A percentile compares a stretch with the other conserved stretches of the same genome.
Evolutionary conservation across 139 green algal species (phyloP).

Genomic region (Coelastrella sp.): DNA sequence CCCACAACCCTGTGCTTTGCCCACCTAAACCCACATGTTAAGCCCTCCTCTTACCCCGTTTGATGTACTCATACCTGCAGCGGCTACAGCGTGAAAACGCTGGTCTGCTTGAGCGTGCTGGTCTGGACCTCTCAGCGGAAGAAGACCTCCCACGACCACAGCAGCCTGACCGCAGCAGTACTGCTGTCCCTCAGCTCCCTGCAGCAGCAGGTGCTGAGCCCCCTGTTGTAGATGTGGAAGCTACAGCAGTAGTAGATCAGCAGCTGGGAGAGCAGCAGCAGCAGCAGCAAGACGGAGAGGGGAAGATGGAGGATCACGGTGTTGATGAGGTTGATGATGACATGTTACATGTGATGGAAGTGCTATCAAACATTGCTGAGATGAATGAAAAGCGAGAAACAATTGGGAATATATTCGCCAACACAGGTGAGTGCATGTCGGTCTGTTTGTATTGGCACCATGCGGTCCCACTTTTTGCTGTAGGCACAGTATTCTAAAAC

Average conservation of each 20-base stretch:
- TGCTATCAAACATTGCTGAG: not conserved
- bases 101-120: slow-evolving; percentile 20
- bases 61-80: not conserved
- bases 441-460: not conserved
- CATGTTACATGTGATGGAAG: not conserved
- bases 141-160: not conserved
- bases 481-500: too few relatives aligned
- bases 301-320: not conserved
- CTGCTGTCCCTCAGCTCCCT: not conserved
- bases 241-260: slow-evolving; percentile 18
- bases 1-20: too few relatives aligned
- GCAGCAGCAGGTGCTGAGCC: slow-evolving; percentile 13
- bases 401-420: not conserved
- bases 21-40: too few relatives aligned
- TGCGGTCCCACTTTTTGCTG: too few relatives aligned
- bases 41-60: not conserved
- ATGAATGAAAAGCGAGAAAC: not conserved
- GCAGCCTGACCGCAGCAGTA: not conserved
- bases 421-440: not conserved
- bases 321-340: not conserved
- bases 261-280: not conserved
- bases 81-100: slow-evolving; percentile 2
- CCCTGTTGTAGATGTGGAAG: slow-evolving; percentile 1
- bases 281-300: not conserved
- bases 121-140: not conserved